These are phyloP conservation scores for Barnettozyma sucrosica DNA, from an alignment of 805 yeast genomes.

Conservation along the genomic window DNA sequence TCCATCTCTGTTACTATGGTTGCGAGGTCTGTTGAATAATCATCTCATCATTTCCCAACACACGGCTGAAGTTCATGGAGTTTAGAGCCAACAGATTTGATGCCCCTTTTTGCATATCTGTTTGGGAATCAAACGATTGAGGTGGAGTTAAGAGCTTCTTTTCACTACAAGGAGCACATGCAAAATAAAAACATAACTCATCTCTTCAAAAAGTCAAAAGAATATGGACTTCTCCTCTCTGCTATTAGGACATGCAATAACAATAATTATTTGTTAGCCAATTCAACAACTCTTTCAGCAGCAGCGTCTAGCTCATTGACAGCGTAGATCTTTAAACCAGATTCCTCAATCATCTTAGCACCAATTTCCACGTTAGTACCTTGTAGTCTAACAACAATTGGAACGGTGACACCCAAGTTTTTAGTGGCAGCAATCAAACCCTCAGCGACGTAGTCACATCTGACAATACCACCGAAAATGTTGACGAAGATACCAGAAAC, in stretches of 20 bases:
- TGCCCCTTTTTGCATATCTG: background rate
- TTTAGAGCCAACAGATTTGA: background rate
- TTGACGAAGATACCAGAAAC: constrained; percentile 96
- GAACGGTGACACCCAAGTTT: constrained; percentile 83
- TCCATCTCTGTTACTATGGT: background rate
- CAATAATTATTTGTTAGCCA: constrained; percentile 33
- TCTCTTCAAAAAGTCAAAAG: background rate
- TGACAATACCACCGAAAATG: constrained; percentile 98
- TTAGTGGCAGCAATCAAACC: constrained; percentile 95
- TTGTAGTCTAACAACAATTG: constrained; percentile 96
- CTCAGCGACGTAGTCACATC: constrained; percentile 98
- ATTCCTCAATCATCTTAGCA: constrained; percentile 73
- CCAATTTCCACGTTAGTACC: constrained; percentile 95
- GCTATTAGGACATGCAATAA: too few relatives aligned
- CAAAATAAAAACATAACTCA: background rate
- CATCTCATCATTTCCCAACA: background rate
- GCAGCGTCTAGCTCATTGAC: constrained; percentile 94
- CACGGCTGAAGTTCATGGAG: background rate
- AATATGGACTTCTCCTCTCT: background rate
- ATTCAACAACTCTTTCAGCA: constrained; percentile 87
- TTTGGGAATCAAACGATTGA: background rate
- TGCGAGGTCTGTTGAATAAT: background rate
- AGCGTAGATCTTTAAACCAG: constrained; percentile 89
- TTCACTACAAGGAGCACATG: background rate
- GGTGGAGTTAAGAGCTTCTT: background rate